Evolutionary conservation across 2,329 filamentous ascomycete species (phyloP), one percentile per base, ranked within the genome.

Genomic region (Stagonosporopsis cucurbitacearum): DNA sequence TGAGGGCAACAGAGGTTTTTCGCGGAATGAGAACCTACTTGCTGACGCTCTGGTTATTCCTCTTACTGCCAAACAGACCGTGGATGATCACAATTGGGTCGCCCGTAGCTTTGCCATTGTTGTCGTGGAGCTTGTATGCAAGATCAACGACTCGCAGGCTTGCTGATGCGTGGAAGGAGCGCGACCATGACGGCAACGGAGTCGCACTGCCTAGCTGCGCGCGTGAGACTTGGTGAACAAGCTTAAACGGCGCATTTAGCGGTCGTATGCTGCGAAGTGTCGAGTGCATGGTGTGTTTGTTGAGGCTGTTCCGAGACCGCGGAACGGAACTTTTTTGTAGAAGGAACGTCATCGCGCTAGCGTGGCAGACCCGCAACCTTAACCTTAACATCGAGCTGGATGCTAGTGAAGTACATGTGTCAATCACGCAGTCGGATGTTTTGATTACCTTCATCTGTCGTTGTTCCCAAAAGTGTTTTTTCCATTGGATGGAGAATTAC

Each of bases 41-140:
- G 88, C 92, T 96, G 60, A 98, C 95, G 69, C 85, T 91, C 75
- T 93, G 83, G 74, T 97, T 96, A 74, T 98, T 98, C 80, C 91
- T 92, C 80, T 96, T 96, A 33, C 91, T 96, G 19, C 94, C 94
- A 70, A 98, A 97, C 11, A 98, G 82, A 1, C 95, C 94, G 74
- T 98, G 94, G 70, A 98, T 86, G 64, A 98, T 90, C 59, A 98
- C 78, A 61, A 98, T 91, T 2, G 93, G 90, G 48, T 80, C 78
- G n/a, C 73, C 73, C n/a, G 64, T 69, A 0, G 71, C 69, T 47
- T 70, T 67, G 20, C 73, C 72, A 1, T 68, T 62, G 54, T 74
- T 69, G 56, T 75, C 70, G 50, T 75, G 71, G 2, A 74, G 67
- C 17, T 66, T 68, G 55, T 70, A 75, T 22, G 71, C 70, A 7